Evolutionary conservation across 2,329 filamentous ascomycete species (phyloP), one percentile per base, ranked within the genome.

Genomic region (Ophiostoma sp.): DNA sequence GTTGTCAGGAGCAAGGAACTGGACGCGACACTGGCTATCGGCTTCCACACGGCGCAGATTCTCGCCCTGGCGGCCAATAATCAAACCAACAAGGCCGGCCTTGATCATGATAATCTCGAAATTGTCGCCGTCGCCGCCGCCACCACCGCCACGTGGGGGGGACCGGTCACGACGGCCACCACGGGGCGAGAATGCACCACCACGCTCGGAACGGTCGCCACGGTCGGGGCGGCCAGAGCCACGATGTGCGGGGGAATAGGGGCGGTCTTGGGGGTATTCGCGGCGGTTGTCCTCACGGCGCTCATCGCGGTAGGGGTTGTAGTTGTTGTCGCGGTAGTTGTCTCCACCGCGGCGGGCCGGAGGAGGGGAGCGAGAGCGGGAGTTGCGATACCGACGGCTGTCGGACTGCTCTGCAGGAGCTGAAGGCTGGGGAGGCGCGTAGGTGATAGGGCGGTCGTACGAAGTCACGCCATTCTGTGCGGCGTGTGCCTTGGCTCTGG

Each of bases 41-140:
- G 86, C 82, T 78, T 97, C 93, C 72, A 97, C 92, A 69, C 91
- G 88, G 73, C 92, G 85, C 60, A 97, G 81, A 74, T 96, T 97
- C 79, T 97, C 93, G 73, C 93, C 93, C 75, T 93, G 90, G 70
- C 93, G 87, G 67, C 93, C 93, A 75, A 97, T 97, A 75, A 97
- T 96, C 45, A 97, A 82, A 58, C 93, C 93, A 66, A 97, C 93
- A 64, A 96, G 84, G 74, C 88, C 91, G 36, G 91, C 92, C 76
- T 96, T 92, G 74, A 97, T 92, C 74, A 90, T 86, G 73, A 97
- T 93, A 38, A 89, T 90, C 79, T 97, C 93, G 38, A 86, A 85
- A 74, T 89, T 90, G 72, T 92, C 90, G 73, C 90, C 87, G 64
- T 81, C 82, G 66, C 76, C 78, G 55, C 68, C 69, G 58, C 74